Conservation (phyloP, 1,284 basidiomycete species). For the Boletus smithii region DNA sequence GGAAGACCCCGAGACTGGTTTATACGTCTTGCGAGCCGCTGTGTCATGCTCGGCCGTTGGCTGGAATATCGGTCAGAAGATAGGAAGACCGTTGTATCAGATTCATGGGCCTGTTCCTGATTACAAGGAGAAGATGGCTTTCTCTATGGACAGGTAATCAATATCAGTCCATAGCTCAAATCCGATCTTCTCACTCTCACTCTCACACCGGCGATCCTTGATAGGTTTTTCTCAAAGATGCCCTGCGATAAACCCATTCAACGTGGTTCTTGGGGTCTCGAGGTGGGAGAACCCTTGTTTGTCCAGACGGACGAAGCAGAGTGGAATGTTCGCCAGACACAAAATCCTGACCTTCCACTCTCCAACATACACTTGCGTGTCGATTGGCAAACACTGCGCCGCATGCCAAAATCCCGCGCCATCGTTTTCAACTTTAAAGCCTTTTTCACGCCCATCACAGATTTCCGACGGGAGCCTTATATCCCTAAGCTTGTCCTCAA, state of each 20-base stretch:
- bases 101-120: constrained; percentile 48
- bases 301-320: constrained; percentile 38
- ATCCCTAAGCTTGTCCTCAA: constrained; percentile 45
- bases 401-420: constrained; percentile 43
- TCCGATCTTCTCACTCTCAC: constrained; percentile 2
- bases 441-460: constrained; percentile 46
- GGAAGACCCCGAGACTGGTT: constrained; percentile 39
- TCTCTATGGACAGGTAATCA: constrained; percentile 48
- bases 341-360: constrained; percentile 36
- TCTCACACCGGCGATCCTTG: background rate
- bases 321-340: constrained; percentile 33
- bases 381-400: constrained; percentile 53
- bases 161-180: background rate
- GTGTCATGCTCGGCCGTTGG: constrained; percentile 46
- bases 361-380: constrained; percentile 46
- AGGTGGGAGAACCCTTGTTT: constrained; percentile 46
- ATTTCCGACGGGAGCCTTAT: constrained; percentile 44
- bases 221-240: constrained; percentile 47
- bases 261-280: constrained; percentile 48
- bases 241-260: constrained; percentile 47
- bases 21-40: constrained; percentile 43
- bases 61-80: constrained; percentile 46
- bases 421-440: constrained; percentile 53
- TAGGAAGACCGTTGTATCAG: constrained; percentile 43
- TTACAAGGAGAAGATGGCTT: constrained; percentile 46